These are phyloP conservation scores for Closterium sp. DNA, from an alignment of 139 green algal genomes.

Conservation along the genomic window DNA sequence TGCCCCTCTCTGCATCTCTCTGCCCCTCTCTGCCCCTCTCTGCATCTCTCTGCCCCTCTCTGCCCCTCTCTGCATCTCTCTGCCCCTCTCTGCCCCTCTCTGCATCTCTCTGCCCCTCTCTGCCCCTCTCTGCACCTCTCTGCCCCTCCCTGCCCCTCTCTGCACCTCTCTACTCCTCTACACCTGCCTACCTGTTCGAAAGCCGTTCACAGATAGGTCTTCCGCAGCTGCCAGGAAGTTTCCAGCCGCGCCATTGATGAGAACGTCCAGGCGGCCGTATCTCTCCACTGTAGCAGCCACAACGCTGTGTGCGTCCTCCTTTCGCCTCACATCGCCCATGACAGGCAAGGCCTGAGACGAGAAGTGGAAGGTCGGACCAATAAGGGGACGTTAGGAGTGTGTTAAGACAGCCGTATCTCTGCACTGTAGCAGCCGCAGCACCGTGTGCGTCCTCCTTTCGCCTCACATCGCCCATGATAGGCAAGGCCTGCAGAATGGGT, in stretches of 20 bases:
- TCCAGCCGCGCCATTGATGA: slow-evolving; percentile 91
- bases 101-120: no score
- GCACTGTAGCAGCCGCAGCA: slow-evolving; percentile 55
- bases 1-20: no score
- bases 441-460: slow-evolving; percentile 66
- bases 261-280: slow-evolving; percentile 76
- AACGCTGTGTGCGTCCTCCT: slow-evolving; percentile 68
- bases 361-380: no score
- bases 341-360: slow-evolving; percentile 15
- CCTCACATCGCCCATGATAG: slow-evolving; percentile 76
- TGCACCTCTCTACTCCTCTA: no score
- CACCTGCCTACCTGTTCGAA: slow-evolving; percentile 48
- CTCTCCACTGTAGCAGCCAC: slow-evolving; percentile 45
- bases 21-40: no score
- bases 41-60: no score
- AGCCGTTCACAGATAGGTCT: slow-evolving; percentile 82
- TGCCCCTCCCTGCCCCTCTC: no score
- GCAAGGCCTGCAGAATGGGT: no score
- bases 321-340: slow-evolving; percentile 78
- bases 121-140: no score
- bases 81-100: no score
- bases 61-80: no score
- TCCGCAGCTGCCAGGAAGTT: slow-evolving; percentile 81
- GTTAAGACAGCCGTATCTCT: slow-evolving; percentile 64
- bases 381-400: no score